These are phyloP conservation scores for Claviceps arundinis DNA, from an alignment of 2,329 filamentous ascomycete species.

Conservation along the genomic window DNA sequence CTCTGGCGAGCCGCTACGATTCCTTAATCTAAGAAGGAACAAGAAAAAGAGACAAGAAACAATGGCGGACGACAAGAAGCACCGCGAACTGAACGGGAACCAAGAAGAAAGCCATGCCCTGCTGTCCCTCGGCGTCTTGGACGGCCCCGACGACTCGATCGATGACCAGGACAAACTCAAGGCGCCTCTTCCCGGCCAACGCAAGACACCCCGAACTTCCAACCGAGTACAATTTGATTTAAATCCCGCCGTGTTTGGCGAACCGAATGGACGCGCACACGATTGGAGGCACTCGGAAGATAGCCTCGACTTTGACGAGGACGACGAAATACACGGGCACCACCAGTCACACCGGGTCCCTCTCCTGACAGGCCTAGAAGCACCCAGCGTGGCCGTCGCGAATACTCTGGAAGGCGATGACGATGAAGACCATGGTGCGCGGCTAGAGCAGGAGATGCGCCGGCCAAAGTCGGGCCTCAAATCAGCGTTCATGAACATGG, in stretches of 20 bases:
- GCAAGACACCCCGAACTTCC: slow-evolving; percentile 30
- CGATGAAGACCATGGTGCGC: slow-evolving; percentile 24
- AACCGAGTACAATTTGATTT: slow-evolving; percentile 66
- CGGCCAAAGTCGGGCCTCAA: slow-evolving; percentile 75
- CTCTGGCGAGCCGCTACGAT: slow-evolving; percentile 3
- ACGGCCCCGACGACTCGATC: slow-evolving; percentile 16
- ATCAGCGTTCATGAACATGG: slow-evolving; percentile 99
- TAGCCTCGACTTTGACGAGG: slow-evolving; percentile 35
- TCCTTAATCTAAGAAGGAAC: neutral
- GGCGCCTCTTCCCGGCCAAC: neutral
- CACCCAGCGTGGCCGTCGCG: slow-evolving; percentile 61
- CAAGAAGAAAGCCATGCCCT: slow-evolving; percentile 20
- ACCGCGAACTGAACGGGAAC: slow-evolving; percentile 16
- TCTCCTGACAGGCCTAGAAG: slow-evolving; percentile 70
- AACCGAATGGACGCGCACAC: slow-evolving; percentile 11
- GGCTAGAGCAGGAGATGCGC: slow-evolving; percentile 39
- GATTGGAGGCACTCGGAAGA: slow-evolving; percentile 11
- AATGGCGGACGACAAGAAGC: slow-evolving; percentile 20
- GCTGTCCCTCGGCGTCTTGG: slow-evolving; percentile 11
- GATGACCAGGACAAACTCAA: slow-evolving; percentile 5
- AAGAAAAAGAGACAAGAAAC: slow-evolving; percentile 4
- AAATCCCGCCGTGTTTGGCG: slow-evolving; percentile 29
- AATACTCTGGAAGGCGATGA: slow-evolving; percentile 30
- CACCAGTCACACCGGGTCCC: slow-evolving; percentile 44
- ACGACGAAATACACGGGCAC: slow-evolving; percentile 36